Evolutionary conservation across 192 early-diverging fungal genomes (phyloP), one percentile per base, ranked within the genome.

Genomic region (Dissophora ornata): DNA sequence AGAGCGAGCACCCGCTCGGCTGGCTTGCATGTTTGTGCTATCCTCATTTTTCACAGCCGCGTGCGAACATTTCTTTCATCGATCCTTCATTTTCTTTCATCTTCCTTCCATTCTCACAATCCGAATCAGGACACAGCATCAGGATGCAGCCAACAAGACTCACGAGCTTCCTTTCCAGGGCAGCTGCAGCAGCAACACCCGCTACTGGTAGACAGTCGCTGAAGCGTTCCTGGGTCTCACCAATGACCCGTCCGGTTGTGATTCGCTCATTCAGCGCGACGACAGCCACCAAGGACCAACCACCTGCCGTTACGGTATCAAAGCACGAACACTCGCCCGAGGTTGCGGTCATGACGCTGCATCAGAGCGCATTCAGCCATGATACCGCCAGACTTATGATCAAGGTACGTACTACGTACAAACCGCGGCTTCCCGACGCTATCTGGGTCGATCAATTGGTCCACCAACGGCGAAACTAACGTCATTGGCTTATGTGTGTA

Each of bases 291-390:
- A n/a, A n/a, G n/a, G n/a, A n/a, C n/a, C n/a, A n/a, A n/a, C 30
- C 24, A 19, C 58, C 58, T 10, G 8, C 73, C 5, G 59, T 77
- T 25, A 57, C 46, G 2, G 57, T 77, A 8, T 33, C 51, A 22
- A 77, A 77, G 59, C n/a, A 55, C 58, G 30, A 47, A 10, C 36
- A 45, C 45, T 52, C 57, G 22, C 73, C 63, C 33, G 62, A 65
- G 30, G 59, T 77, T 1, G 73, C 73, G 5, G 46, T 77, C 24
- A 22, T 77, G 33, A 77, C 73, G 7, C 51, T 77, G 33, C 64
- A 51, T 42, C 73, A 67, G 59, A 67, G 64, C 19, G 73, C 73
- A 0, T 77, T 77, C 59, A 67, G 48, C 28, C 73, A 77, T 45
- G 64, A 77, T 0, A 77, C 65, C 10, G 63, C 73, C 16, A 67